Conservation (phyloP, 2,329 filamentous ascomycete species). For the Ceratocystis variospora region DNA sequence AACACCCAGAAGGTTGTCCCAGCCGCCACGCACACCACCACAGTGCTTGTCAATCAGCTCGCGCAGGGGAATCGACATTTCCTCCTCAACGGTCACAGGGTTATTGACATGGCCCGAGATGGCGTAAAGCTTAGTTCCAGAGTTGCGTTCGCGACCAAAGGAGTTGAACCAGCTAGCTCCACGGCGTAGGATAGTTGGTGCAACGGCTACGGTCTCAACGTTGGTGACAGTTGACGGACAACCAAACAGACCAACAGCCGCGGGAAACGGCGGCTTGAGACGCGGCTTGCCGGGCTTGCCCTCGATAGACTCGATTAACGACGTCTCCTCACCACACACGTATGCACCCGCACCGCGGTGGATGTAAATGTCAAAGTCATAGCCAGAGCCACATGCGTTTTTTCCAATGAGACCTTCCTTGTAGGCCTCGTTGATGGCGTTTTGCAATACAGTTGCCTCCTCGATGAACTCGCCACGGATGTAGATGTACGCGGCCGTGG, state of each 20-base stretch:
- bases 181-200: conserved; percentile 87
- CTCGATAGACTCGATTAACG: conserved; percentile 93
- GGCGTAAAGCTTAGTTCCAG: conserved; percentile 95
- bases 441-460: conserved; percentile 84
- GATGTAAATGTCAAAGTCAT: conserved; percentile 94
- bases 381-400: conserved; percentile 92
- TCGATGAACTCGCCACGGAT: conserved; percentile 97
- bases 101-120: conserved; percentile 99
- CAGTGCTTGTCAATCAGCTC: conserved; percentile 98
- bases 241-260: conserved; percentile 91
- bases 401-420: conserved; percentile 88
- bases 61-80: conserved; percentile 94
- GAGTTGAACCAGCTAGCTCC: conserved; percentile 84
- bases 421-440: conserved; percentile 96
- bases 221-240: conserved; percentile 97
- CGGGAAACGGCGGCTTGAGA: conserved; percentile 96
- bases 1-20: conserved; percentile 92
- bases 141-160: conserved; percentile 91
- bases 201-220: conserved; percentile 91
- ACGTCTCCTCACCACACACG: conserved; percentile 96
- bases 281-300: conserved; percentile 98
- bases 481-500: conserved; percentile 96
- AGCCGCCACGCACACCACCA: conserved; percentile 87
- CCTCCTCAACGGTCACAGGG: conserved; percentile 93
- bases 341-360: conserved; percentile 97